phyloP scores from a whole-genome alignment of 768 basidiomycete genomes.

The Obba rivulosa region DNA sequence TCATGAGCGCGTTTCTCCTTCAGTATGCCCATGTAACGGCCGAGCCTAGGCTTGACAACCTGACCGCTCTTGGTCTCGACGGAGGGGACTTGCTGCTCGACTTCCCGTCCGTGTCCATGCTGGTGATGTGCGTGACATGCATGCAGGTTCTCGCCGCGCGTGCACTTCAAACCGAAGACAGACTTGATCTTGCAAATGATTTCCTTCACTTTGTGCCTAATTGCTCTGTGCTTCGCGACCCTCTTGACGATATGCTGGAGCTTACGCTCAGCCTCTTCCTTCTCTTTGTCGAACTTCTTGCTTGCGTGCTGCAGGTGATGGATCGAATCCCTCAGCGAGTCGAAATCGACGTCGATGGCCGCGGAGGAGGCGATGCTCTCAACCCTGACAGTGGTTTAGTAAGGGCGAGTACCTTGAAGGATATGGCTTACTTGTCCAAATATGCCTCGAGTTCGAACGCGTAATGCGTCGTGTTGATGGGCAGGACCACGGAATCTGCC shows the following conservation, averaged over 20 bases:
- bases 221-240: conserved; percentile 8
- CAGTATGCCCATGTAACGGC: conserved; percentile 20
- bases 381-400: background rate
- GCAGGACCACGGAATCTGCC: conserved; percentile 49
- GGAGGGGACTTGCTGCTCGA: background rate
- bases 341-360: conserved; percentile 29
- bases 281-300: conserved; percentile 53
- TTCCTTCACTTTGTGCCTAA: conserved; percentile 11
- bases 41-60: conserved; percentile 18
- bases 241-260: conserved; percentile 43
- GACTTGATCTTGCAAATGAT: conserved; percentile 32
- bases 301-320: conserved; percentile 44
- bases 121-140: background rate
- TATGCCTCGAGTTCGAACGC: conserved; percentile 48
- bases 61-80: background rate
- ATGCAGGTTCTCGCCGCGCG: background rate
- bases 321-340: conserved; percentile 42
- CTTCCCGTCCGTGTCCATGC: background rate
- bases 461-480: conserved; percentile 68
- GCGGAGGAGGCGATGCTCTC: conserved; percentile 22
- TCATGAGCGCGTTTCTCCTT: conserved; percentile 18
- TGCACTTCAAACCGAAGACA: conserved; percentile 34
- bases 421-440: conserved; percentile 37
- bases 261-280: conserved; percentile 45
- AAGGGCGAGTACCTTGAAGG: background rate